These are phyloP conservation scores for Ophiostoma pallidulum DNA, from an alignment of 2,329 filamentous ascomycete genomes.

Conservation along the genomic window DNA sequence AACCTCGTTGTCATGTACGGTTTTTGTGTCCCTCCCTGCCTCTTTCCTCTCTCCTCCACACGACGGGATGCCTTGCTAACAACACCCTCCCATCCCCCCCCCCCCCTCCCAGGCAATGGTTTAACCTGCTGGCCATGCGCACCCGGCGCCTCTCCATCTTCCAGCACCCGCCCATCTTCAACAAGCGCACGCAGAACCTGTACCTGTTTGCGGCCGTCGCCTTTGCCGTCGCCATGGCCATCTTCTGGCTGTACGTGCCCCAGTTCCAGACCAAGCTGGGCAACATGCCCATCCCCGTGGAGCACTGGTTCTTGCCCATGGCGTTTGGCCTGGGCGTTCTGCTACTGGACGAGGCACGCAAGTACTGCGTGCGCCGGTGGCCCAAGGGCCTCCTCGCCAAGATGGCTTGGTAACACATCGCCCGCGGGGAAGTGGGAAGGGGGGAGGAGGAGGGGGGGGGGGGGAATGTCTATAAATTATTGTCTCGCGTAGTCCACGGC, in stretches of 20 bases:
- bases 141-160: conserved; percentile 59
- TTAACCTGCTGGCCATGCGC: conserved; percentile 61
- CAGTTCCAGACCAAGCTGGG: conserved; percentile 50
- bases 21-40: background rate
- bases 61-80: no score
- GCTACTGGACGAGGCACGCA: conserved; percentile 56
- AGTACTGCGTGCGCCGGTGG: conserved; percentile 51
- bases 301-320: conserved; percentile 69
- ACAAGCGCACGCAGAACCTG: conserved; percentile 54
- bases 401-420: conserved; percentile 61
- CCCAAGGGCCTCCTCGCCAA: conserved; percentile 47
- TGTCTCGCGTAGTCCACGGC: background rate
- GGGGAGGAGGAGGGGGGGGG: background rate
- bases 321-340: conserved; percentile 59
- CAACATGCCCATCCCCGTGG: conserved; percentile 56
- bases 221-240: conserved; percentile 58
- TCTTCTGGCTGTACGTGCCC: conserved; percentile 63
- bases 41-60: background rate
- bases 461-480: background rate
- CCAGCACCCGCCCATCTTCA: conserved; percentile 61
- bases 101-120: conserved; percentile 51
- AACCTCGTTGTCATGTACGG: conserved; percentile 67
- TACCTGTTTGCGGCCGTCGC: conserved; percentile 61
- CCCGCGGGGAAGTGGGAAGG: background rate
- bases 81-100: no score